These are phyloP conservation scores for Alternaria postmessia DNA, from an alignment of 2,329 filamentous ascomycete genomes.

Conservation along the genomic window DNA sequence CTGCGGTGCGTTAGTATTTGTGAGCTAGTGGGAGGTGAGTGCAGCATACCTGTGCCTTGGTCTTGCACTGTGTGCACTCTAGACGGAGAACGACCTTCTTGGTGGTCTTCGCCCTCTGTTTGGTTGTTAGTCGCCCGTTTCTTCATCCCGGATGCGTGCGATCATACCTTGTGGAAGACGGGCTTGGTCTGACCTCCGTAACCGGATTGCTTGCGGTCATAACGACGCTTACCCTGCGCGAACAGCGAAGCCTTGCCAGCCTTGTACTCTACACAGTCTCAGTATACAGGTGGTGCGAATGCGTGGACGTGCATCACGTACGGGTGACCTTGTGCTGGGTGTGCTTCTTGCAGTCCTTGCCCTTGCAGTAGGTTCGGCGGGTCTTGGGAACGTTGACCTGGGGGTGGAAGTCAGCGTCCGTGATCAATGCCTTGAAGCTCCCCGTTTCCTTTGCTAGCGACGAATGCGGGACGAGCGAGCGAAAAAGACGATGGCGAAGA, in stretches of 20 bases:
- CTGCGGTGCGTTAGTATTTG: constrained; percentile 65
- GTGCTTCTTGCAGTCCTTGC: constrained; percentile 80
- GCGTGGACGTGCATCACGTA: constrained; percentile 29
- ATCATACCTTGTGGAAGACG: constrained; percentile 83
- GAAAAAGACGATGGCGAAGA: background rate
- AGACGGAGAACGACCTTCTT: constrained; percentile 99
- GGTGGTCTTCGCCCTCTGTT: constrained; percentile 97
- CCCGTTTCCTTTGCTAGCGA: background rate
- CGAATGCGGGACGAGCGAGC: constrained; percentile 18
- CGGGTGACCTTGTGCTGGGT: constrained; percentile 49
- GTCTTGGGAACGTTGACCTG: constrained; percentile 99
- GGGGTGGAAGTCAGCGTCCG: constrained; percentile 27
- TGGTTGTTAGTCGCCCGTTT: constrained; percentile 22
- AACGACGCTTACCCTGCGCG: constrained; percentile 99
- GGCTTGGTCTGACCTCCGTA: constrained; percentile 99
- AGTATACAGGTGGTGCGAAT: constrained; percentile 27
- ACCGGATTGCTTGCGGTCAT: constrained; percentile 89
- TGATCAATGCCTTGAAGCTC: background rate
- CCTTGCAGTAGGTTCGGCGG: constrained; percentile 97
- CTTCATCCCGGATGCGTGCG: background rate
- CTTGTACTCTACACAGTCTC: constrained; percentile 74
- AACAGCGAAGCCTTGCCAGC: constrained; percentile 94
- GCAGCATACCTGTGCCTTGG: constrained; percentile 42
- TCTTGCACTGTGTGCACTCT: constrained; percentile 95
- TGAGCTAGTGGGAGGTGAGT: background rate